Percentiles rank a stretch among this genome's conserved stretches.
Conservation (phyloP, 257 asterid genomes). For the Solanum habrochaites region DNA sequence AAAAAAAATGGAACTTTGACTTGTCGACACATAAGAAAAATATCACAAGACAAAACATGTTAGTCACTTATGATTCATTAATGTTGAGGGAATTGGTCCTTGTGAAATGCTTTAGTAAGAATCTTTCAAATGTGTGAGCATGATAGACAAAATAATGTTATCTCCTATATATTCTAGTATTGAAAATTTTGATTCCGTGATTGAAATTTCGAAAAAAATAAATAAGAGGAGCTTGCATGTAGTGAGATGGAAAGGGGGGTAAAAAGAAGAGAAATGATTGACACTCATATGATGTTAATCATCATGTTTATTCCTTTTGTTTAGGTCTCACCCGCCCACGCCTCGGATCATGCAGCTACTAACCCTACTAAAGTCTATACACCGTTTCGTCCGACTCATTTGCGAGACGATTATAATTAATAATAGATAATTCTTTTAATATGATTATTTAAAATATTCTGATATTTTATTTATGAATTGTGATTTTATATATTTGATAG, state of each 20-base stretch:
- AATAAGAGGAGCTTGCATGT: background rate
- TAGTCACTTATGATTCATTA: background rate
- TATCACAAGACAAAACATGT: background rate
- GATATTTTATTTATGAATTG: accelerated
- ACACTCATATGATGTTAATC: background rate
- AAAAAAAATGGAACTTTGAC: no score
- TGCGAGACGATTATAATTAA: no score
- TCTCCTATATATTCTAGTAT: no score
- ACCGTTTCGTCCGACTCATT: background rate
- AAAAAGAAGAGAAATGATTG: background rate
- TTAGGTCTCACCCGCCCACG: background rate
- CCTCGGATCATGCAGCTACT: background rate
- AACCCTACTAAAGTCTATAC: background rate
- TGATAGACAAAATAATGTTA: background rate
- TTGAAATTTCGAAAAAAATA: no score
- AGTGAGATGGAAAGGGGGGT: background rate
- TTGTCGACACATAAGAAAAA: background rate
- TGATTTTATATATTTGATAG: no score
- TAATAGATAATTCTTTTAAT: no score
- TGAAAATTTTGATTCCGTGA: no score
- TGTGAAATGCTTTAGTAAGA: background rate
- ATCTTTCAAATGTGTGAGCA: background rate
- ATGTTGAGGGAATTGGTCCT: background rate
- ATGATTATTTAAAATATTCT: no score
- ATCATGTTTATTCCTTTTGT: background rate